Evolutionary conservation across 2,329 filamentous ascomycete species (phyloP).

Genomic region (Claviceps sp.): DNA sequence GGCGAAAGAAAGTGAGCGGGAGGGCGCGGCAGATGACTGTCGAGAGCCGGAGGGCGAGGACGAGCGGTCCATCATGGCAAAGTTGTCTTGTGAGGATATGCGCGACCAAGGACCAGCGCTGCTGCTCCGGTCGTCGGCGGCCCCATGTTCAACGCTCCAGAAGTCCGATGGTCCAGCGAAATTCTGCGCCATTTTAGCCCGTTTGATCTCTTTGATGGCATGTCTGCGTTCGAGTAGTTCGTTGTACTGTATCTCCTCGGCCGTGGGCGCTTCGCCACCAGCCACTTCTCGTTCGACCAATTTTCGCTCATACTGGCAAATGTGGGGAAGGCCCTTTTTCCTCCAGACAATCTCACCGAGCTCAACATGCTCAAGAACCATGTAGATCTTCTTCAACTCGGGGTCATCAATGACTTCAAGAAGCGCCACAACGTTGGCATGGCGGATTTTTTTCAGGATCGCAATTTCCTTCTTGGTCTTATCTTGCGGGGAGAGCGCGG

Average conservation of each 20-base stretch:
- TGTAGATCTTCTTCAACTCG: slow-evolving; percentile 93
- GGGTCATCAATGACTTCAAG: slow-evolving; percentile 97
- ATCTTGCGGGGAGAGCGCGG: slow-evolving; percentile 49
- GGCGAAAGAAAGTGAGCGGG: slow-evolving; percentile 32
- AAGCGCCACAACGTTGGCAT: slow-evolving; percentile 91
- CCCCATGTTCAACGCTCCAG: slow-evolving; percentile 79
- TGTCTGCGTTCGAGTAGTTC: slow-evolving; percentile 46
- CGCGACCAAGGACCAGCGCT: slow-evolving; percentile 26
- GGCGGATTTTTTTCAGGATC: slow-evolving; percentile 94
- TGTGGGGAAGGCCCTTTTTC: slow-evolving; percentile 71
- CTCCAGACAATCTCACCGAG: slow-evolving; percentile 91
- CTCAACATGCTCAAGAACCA: slow-evolving; percentile 91
- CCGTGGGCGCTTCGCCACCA: slow-evolving; percentile 43
- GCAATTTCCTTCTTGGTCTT: slow-evolving; percentile 94
- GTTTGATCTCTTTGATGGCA: slow-evolving; percentile 41
- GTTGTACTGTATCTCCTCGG: slow-evolving; percentile 47
- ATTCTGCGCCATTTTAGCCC: slow-evolving; percentile 37
- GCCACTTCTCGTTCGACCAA: slow-evolving; percentile 62
- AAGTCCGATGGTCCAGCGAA: slow-evolving; percentile 45
- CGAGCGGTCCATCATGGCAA: slow-evolving; percentile 21
- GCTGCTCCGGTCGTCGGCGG: slow-evolving; percentile 36
- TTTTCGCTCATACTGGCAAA: slow-evolving; percentile 70
- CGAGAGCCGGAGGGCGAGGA: slow-evolving; percentile 26
- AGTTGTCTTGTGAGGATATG: slow-evolving; percentile 27
- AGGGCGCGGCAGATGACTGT: slow-evolving; percentile 32